These are phyloP conservation scores for Lipomyces lipofer DNA, from an alignment of 805 yeast genomes.

Conservation along the genomic window DNA sequence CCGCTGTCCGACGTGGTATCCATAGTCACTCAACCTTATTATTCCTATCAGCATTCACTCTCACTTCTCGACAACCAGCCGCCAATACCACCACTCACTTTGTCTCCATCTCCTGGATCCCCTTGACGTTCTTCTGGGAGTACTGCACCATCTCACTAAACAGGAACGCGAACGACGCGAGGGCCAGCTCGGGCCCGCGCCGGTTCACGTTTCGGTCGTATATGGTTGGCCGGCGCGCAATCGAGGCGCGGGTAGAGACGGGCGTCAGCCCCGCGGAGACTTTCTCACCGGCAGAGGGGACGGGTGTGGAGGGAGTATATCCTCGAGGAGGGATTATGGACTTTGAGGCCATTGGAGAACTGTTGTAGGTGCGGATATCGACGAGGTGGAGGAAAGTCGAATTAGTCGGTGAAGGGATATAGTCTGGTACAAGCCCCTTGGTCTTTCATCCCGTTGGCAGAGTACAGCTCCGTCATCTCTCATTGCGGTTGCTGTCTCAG, in stretches of 20 bases:
- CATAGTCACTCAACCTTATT: constrained; percentile 61
- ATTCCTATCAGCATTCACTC: background rate
- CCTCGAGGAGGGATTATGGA: no score
- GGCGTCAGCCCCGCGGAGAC: no score
- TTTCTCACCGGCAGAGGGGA: no score
- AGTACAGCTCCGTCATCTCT: no score
- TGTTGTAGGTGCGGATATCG: no score
- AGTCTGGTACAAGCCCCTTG: no score
- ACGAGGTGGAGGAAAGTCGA: no score
- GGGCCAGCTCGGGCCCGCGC: constrained; percentile 63
- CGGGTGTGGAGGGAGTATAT: no score
- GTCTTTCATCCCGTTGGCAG: no score
- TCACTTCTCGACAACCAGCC: background rate
- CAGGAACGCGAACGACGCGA: constrained; percentile 66
- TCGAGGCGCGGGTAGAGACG: background rate
- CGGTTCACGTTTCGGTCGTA: constrained; percentile 72
- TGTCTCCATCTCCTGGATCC: constrained; percentile 64
- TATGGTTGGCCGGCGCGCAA: constrained; percentile 39
- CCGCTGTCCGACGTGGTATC: constrained; percentile 75
- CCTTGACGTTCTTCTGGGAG: constrained; percentile 60
- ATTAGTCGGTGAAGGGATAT: no score
- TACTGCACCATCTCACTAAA: constrained; percentile 71
- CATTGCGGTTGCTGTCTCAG: no score
- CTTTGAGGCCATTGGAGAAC: no score
- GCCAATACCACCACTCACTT: constrained; percentile 23